Evolutionary conservation across 257 asterid genomes (phyloP).

Genomic region (Lycium ferocissimum): DNA sequence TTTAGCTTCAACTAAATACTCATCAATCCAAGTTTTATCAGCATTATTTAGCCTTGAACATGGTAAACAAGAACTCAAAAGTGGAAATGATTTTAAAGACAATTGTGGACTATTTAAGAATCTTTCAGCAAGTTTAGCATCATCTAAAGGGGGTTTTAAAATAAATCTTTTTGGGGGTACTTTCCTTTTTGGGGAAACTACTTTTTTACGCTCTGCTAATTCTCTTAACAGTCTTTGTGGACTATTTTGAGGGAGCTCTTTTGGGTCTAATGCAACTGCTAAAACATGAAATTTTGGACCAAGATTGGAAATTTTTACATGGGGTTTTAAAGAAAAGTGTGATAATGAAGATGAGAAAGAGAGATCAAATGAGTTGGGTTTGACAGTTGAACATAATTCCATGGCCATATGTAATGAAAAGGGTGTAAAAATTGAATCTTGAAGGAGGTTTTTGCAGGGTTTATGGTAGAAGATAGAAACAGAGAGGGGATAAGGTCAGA

Average conservation of each 20-base stretch:
- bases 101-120: constrained; percentile 94
- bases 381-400: constrained; percentile 77
- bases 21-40: constrained; percentile 90
- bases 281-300: constrained; percentile 42
- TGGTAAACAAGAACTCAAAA: constrained; percentile 93
- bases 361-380: constrained; percentile 58
- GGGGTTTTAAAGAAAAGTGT: constrained; percentile 64
- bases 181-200: constrained; percentile 71
- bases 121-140: constrained; percentile 70
- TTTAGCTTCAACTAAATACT: constrained; percentile 84
- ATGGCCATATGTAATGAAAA: constrained; percentile 35
- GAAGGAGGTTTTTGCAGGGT: constrained; percentile 62
- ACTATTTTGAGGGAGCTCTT: constrained; percentile 89
- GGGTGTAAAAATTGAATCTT: background rate
- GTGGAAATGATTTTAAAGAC: constrained; percentile 81
- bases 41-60: constrained; percentile 75
- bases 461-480: constrained; percentile 34
- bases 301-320: constrained; percentile 49
- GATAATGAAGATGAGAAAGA: constrained; percentile 77
- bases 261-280: constrained; percentile 79
- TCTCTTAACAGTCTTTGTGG: constrained; percentile 92
- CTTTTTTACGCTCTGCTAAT: constrained; percentile 78
- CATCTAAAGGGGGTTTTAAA: constrained; percentile 91
- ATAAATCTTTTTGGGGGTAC: constrained; percentile 79
- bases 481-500: constrained; percentile 47